A percentile compares a stretch with the other conserved stretches of the same genome.
phyloP scores from a whole-genome alignment of 169 alveolate species.

The Cryptosporidium viatorum region DNA sequence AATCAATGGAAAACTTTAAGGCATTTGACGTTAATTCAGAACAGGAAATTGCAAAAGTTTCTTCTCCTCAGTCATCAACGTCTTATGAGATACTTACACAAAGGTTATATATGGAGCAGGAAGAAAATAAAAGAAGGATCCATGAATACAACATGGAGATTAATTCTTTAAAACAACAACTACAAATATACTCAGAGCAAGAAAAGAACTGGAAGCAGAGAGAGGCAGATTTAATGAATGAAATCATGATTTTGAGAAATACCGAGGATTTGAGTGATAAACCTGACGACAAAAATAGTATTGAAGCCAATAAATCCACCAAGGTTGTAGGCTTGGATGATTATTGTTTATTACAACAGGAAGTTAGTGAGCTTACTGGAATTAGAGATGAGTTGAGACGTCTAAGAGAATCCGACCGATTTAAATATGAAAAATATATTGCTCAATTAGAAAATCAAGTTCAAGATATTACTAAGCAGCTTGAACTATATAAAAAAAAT shows the following conservation, averaged over 20 bases:
- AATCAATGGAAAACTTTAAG: background rate
- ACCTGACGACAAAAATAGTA: background rate
- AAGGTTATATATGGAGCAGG: constrained; percentile 63
- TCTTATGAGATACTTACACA: constrained; percentile 50
- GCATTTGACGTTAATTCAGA: background rate
- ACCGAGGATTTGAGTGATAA: constrained; percentile 8
- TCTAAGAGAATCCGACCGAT: constrained; percentile 60
- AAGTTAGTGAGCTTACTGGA: constrained; percentile 73
- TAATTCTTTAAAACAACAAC: constrained; percentile 55
- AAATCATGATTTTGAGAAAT: constrained; percentile 31
- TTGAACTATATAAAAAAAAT: background rate
- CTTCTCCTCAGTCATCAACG: constrained; percentile 39
- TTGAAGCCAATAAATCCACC: background rate
- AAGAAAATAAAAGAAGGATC: constrained; percentile 53
- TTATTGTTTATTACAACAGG: constrained; percentile 69
- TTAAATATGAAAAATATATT: constrained; percentile 46
- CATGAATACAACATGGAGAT: constrained; percentile 59
- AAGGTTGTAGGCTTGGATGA: constrained; percentile 46
- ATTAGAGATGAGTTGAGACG: constrained; percentile 71
- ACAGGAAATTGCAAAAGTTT: background rate
- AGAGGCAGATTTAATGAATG: constrained; percentile 65
- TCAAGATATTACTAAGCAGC: constrained; percentile 42
- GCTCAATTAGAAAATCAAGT: constrained; percentile 50
- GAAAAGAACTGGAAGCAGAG: constrained; percentile 63
- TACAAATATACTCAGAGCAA: constrained; percentile 61